Conservation (phyloP, 495 filamentous ascomycete genomes). For the Penicillium antarcticum region DNA sequence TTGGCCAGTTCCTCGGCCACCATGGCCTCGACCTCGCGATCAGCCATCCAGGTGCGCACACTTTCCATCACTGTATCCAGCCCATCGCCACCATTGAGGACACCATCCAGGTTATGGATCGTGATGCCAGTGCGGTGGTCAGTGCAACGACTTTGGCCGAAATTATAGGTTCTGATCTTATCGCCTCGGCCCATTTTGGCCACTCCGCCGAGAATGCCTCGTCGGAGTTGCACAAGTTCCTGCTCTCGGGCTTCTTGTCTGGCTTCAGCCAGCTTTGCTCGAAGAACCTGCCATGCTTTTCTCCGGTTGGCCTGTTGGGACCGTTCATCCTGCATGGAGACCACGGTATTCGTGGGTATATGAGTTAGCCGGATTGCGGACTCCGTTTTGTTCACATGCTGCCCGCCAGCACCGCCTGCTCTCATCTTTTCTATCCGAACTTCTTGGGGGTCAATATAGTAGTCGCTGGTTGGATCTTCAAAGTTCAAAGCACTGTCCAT, state of each 20-base stretch:
- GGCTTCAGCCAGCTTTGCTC: constrained; percentile 77
- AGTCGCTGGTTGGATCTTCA: constrained; percentile 83
- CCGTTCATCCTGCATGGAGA: constrained; percentile 87
- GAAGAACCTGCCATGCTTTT: constrained; percentile 80
- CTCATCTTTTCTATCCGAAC: constrained; percentile 89
- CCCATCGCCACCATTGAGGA: constrained; percentile 67
- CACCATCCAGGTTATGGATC: constrained; percentile 75
- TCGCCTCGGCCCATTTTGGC: constrained; percentile 81
- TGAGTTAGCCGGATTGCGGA: constrained; percentile 93
- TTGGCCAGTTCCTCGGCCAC: constrained; percentile 46
- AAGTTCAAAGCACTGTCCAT: constrained; percentile 57
- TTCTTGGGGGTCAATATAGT: constrained; percentile 82
- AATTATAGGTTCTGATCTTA: constrained; percentile 96
- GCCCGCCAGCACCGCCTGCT: constrained; percentile 85
- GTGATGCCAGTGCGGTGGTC: constrained; percentile 87
- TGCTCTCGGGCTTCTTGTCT: constrained; percentile 83
- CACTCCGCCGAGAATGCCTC: constrained; percentile 72
- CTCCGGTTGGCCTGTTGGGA: constrained; percentile 88
- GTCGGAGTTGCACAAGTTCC: constrained; percentile 65
- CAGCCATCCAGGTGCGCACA: constrained; percentile 73
- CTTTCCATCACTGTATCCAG: constrained; percentile 79
- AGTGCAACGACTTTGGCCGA: constrained; percentile 85
- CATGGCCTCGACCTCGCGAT: constrained; percentile 71
- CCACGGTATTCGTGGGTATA: constrained; percentile 78
- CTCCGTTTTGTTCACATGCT: constrained; percentile 98